phyloP scores from a whole-genome alignment of 2,329 filamentous ascomycete genomes.

The Ophiostoma novo-ulmi region DNA sequence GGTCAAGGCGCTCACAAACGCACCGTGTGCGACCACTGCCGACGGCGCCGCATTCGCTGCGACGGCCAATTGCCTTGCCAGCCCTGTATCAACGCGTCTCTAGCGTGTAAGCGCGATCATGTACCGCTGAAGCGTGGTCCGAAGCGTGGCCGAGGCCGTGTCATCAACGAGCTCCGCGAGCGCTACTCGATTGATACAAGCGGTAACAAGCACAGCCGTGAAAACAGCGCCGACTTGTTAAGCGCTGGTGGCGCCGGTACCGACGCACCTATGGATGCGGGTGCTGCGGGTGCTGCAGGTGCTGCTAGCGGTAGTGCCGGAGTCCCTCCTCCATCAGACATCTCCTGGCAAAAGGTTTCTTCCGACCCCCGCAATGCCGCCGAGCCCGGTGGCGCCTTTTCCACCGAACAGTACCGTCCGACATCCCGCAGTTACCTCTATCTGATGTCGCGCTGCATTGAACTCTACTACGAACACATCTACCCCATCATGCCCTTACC shows the following conservation, averaged over 20 bases:
- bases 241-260: conserved; percentile 17
- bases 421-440: conserved; percentile 41
- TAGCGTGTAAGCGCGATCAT: conserved; percentile 60
- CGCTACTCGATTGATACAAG: conserved; percentile 37
- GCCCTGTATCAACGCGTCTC: conserved; percentile 54
- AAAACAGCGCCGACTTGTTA: conserved; percentile 34
- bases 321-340: conserved; percentile 26
- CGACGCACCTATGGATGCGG: not conserved
- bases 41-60: conserved; percentile 43
- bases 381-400: conserved; percentile 38
- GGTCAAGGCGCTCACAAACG: conserved; percentile 30
- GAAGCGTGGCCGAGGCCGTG: conserved; percentile 57
- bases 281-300: not conserved
- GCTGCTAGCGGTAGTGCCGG: conserved; percentile 23
- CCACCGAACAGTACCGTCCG: conserved; percentile 42
- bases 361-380: conserved; percentile 33
- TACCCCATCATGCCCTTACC: conserved; percentile 61
- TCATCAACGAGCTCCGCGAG: conserved; percentile 56
- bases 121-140: conserved; percentile 60
- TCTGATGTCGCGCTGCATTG: conserved; percentile 51
- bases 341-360: conserved; percentile 33
- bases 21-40: conserved; percentile 45
- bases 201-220: conserved; percentile 39
- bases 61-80: conserved; percentile 51
- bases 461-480: conserved; percentile 57